Base-by-base conservation (phyloP, 345 rosid genomes). In the Cardamine occulta region DNA sequence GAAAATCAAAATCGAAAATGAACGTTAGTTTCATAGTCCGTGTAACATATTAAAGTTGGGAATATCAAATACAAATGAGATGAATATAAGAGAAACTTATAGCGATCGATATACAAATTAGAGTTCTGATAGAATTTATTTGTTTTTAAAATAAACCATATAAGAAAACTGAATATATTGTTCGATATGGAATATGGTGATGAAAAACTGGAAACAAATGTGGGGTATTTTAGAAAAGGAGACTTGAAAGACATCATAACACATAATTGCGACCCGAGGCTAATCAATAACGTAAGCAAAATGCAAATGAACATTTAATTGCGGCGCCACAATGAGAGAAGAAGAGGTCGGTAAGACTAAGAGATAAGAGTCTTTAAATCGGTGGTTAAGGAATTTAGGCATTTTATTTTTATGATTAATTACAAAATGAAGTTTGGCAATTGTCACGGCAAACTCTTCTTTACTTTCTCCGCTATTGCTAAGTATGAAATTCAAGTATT, bases 241-340 rank as follows among this genome's bases (percentile, higher is more conserved):
- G 44, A 32, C 63, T 34, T 59, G n/a, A 45, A 68, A 40, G 45
- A 52, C 47, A 19, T 61, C 47, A 19, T 61, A 17, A 32, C 9
- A 42, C 61, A 76, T 52, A 76, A 62, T 68, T 54, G 70, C 8
- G 74, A 52, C 35, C 69, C 52, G 54, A 68, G 48, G 56, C 53
- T 63, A 74, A 74, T 56, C 59, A 74, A 74, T 62, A 70, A 55
- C 65, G 71, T 63, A 63, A 70, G 44, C 58, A 70, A 63, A 55
- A 63, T 70, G 59, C 60, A 45, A 55, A 34, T n/a, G 31, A 55
- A 17, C 31, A 54, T 57, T 31, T 45, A 26, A 45, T 63, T 77
- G 45, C 76, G 76, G 80, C 80, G 75, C 58, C 65, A 63, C 65
- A 48, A 49, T 66, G 73, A 58, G 69, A 49, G 63, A 56, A 57